Base-by-base conservation (phyloP, 2,329 filamentous ascomycete species). In the Venturia aucupariae region DNA sequence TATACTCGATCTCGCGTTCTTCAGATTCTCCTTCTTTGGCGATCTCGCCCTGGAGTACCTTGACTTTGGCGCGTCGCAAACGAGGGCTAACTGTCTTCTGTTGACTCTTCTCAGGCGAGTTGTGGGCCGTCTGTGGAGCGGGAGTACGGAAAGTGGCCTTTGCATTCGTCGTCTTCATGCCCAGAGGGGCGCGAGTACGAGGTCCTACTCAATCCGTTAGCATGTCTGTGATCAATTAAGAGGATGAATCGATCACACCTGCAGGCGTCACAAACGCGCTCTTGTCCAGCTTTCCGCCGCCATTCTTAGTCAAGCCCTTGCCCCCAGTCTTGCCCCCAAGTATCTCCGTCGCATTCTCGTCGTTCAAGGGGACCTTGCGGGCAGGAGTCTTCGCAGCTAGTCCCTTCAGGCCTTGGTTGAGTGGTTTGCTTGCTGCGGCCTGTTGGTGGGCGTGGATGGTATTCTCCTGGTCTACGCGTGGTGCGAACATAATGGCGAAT, bases 101-200 rank as follows among this genome's bases (percentile, higher is more conserved):
- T 60, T 82, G 80, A 48, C 82, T 80, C 70, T 64, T 65, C 30
- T 55, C 57, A 11, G 63, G 63, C 24, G 54, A 60, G n/a, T 44
- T 35, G 38, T 51, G 41, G 19, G 60, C 41, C 2, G 27, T 48
- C 1, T 30, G 4, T 13, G 83, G 86, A 38, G 84, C 86, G 7
- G 84, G 84, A 4, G 86, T 87, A 67, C 89, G 86, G 68, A 86
- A 82, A 61, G 81, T 85, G 66, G 87, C 84, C 79, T 96, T 97
- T 63, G 90, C 91, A 75, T 99, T 99, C 62, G 94, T 97, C 1
- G 93, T 97, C 77, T 99, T 99, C 81, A 90, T 88, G 41, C 93
- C 93, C 60, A 99, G 79, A 15, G 91, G 90, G 44, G 92, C 92
- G 71, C 93, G 86, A 66, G 81, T 87, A 66, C 86, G 85, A 61